Percentiles rank a stretch among this genome's conserved stretches.
phyloP scores from a whole-genome alignment of 148 eudicot genomes.

The Amaranthus palmeri region DNA sequence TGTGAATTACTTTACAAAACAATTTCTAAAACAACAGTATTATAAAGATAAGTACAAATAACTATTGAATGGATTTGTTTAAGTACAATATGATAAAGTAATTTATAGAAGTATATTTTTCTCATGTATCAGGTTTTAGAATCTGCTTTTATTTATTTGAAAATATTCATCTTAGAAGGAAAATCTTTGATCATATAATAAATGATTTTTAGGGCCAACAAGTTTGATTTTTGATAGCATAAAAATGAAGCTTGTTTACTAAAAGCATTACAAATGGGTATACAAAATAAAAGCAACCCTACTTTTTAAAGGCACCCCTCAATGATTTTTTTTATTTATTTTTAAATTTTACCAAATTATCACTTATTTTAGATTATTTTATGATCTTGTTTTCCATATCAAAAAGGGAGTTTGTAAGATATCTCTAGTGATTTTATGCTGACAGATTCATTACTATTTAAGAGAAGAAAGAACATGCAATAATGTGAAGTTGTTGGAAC shows the following conservation, averaged over 20 bases:
- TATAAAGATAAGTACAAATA: too few relatives aligned
- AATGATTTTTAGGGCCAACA: background rate
- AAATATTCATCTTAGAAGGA: background rate
- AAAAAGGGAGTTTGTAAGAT: constrained; percentile 8
- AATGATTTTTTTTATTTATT: background rate
- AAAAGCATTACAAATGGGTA: constrained; percentile 23
- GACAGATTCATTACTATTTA: background rate
- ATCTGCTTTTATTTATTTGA: background rate
- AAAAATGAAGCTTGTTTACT: constrained; percentile 11
- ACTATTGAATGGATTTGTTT: too few relatives aligned
- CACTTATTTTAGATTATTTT: background rate
- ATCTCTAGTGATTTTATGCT: constrained; percentile 32
- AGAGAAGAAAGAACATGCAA: constrained; percentile 11
- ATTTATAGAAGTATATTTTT: background rate
- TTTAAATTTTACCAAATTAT: background rate
- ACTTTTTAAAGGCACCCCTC: background rate
- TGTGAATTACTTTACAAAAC: too few relatives aligned
- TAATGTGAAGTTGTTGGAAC: constrained; percentile 24
- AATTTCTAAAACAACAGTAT: too few relatives aligned
- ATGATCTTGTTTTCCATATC: background rate
- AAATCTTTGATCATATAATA: background rate
- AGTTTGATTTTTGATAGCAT: background rate
- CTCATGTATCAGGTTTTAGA: background rate
- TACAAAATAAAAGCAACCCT: constrained; percentile 2
- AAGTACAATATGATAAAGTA: too few relatives aligned